Base-by-base conservation (phyloP, 2,329 filamentous ascomycete genomes). In the Dothideomycetes sp. region DNA sequence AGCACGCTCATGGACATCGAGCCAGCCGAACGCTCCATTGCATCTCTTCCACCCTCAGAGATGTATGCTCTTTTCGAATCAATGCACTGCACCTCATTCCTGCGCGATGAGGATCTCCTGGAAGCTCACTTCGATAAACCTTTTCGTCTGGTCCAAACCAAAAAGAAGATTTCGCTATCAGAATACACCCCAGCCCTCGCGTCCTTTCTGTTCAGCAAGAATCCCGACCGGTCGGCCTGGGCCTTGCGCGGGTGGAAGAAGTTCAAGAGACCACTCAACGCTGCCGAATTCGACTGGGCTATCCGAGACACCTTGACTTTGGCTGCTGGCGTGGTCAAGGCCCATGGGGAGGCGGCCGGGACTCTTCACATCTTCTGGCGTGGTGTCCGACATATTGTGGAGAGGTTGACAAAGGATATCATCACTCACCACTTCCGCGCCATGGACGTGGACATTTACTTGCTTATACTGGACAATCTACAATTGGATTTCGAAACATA, bases 31-130 rank as follows among this genome's bases (percentile, higher is more conserved):
- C 68, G 75, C 30, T 66, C 62, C 16, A 63, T 75, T 27, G 58
- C 60, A 38, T 59, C 66, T 18, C 57, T 78, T 18, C 68, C 73
- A 19, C 63, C 72, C 2, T 65, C 74, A 19, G 77, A 84, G 5
- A 73, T 93, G 37, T 74, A 91, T 43, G 81, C 85, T 9, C 75
- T 96, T 19, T 94, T 93, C 52, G 89, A 96, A 58, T 81, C 83
- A 0, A 65, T 96, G 37, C 94, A 87, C 57, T 94, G 83, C 58
- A 77, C 87, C 48, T 72, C 81, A 1, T 86, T 93, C 55, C 68
- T 95, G 45, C 60, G 64, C 16, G 67, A 73, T 46, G 70, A 75
- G 40, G 59, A 63, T 14, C 59, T 71, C 15, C 58, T 81, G 16
- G 55, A 61, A 40, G 51, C 65, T 19, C 70, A 79, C 47, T 94